Evolutionary conservation across 139 green algal species (phyloP).

Genomic region (Auxenochlorella protothecoides): DNA sequence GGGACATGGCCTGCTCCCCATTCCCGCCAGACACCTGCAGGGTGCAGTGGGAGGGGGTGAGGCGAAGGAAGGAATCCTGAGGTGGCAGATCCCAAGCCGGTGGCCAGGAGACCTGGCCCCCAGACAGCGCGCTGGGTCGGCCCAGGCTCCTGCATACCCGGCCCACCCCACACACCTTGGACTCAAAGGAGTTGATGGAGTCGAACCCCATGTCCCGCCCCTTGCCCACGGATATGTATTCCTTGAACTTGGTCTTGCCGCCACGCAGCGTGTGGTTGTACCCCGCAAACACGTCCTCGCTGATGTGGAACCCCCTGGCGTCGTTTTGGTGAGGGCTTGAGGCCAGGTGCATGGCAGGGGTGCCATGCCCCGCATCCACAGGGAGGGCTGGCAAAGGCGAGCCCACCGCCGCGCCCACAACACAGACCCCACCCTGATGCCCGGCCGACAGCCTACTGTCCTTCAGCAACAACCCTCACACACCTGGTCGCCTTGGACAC

Average conservation of each 20-base stretch:
- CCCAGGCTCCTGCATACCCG: no score
- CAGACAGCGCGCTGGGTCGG: no score
- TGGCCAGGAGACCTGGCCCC: no score
- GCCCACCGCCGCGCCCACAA: neutral
- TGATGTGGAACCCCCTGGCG: constrained; percentile 37
- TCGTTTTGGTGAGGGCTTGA: no score
- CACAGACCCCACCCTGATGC: no score
- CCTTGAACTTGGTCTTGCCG: constrained; percentile 65
- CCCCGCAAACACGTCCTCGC: constrained; percentile 55
- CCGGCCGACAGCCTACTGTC: neutral
- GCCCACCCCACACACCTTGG: constrained; percentile 45
- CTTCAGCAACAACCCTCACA: neutral
- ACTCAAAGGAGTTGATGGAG: constrained; percentile 83
- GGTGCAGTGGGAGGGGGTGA: neutral
- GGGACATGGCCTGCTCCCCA: constrained; percentile 70
- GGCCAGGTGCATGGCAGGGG: neutral
- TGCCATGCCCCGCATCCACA: neutral
- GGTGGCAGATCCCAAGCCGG: no score
- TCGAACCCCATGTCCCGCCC: constrained; percentile 89
- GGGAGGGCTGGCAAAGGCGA: neutral
- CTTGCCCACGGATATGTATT: constrained; percentile 77
- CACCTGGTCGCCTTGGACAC: constrained; percentile 43
- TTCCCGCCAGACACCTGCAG: constrained; percentile 54
- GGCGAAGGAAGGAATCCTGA: no score
- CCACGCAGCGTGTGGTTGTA: constrained; percentile 72